Evolutionary conservation across 805 yeast genomes (phyloP).

Genomic region (Yamadazyma sp.): DNA sequence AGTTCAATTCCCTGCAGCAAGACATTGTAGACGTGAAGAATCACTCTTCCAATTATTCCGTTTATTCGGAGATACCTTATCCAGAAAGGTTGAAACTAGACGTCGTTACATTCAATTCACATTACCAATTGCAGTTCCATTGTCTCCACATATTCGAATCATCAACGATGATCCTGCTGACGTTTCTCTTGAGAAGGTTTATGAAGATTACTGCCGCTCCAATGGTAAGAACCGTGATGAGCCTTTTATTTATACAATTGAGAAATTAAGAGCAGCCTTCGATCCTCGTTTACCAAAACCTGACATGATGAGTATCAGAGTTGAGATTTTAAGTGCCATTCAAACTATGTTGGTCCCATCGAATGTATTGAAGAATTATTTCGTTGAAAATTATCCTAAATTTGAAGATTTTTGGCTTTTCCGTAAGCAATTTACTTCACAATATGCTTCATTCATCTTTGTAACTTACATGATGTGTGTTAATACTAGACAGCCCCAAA

Average conservation of each 20-base stretch:
- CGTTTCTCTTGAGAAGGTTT: conserved; percentile 74
- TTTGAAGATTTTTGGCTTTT: conserved; percentile 97
- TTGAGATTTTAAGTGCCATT: conserved; percentile 87
- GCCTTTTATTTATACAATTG: conserved; percentile 81
- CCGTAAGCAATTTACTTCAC: conserved; percentile 91
- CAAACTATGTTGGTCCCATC: conserved; percentile 86
- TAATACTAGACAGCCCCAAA: conserved; percentile 89
- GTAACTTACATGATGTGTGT: conserved; percentile 94
- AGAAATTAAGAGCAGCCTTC: conserved; percentile 85
- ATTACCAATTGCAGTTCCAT: conserved; percentile 86
- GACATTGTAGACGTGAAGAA: conserved; percentile 96
- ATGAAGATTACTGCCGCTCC: conserved; percentile 80
- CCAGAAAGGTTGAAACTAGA: conserved; percentile 82
- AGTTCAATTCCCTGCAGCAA: conserved; percentile 95
- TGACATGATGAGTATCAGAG: conserved; percentile 80
- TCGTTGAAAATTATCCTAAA: conserved; percentile 61
- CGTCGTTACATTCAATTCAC: conserved; percentile 82
- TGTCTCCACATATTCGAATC: conserved; percentile 91
- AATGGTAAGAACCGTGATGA: conserved; percentile 78
- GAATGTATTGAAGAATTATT: conserved; percentile 76
- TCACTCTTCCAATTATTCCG: conserved; percentile 89
- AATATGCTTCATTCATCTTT: conserved; percentile 89
- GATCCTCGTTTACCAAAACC: conserved; percentile 94
- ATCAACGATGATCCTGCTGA: conserved; percentile 79
- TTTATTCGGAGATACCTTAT: conserved; percentile 76